Base-by-base conservation (phyloP, 495 filamentous ascomycete genomes). In the Hypoxylon rickii region DNA sequence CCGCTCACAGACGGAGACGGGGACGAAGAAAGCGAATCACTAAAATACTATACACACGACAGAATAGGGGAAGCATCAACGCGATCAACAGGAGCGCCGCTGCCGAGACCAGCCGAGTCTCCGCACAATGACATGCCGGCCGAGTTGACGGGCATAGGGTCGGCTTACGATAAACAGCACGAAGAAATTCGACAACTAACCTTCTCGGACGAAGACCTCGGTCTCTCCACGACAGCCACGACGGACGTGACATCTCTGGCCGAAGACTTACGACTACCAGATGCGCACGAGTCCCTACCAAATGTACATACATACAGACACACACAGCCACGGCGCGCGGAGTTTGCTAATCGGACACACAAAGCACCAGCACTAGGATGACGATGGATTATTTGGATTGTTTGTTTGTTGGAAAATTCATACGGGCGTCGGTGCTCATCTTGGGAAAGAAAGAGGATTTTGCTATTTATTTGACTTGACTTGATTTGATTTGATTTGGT, bases 21-120 rank as follows among this genome's bases (percentile, higher is more conserved):
- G 10, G 48, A 49, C 39, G 20, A 12, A 34, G 44, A 39, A 39
- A 19, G 42, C 17, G 59, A 37, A 16, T 31, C 40, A 45, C 21
- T 44, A 12, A 33, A 49, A n/a, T 19, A 57, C 19, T 48, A 58
- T 46, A 53, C 44, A 52, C 18, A 63, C 43, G 50, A 66, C 55
- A 61, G 51, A 51, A 49, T 26, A 61, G 42, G 31, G 17, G 51
- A 63, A 24, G 52, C 50, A 18, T n/a, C 52, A 31, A 46, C 49
- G 52, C 65, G 41, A 60, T 31, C 58, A 50, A 66, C 63, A 51
- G 49, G 40, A 63, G 48, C 65, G 39, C 47, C 53, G 26, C 36
- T 41, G 42, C 43, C 44, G 17, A 39, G 13, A 26, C 20, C 37
- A 36, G 31, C 52, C 16, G 52, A 44, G 37, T 49, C 46, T n/a